Evolutionary conservation across 345 rosid genomes (phyloP), one percentile per base, ranked within the genome.

Genomic region (Lepidium africanum): DNA sequence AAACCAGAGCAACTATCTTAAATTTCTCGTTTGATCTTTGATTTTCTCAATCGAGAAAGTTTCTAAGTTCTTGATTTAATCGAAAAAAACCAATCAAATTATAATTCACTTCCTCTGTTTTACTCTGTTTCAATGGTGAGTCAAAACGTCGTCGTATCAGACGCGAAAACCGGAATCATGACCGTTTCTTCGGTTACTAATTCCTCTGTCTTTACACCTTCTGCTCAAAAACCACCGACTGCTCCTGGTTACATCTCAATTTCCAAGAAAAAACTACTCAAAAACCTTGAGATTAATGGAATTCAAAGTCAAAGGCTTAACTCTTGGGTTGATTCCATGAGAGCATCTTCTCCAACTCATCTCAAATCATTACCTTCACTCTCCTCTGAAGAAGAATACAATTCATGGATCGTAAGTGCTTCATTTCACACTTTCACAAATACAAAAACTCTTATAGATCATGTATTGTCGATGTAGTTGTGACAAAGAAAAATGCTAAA

Each of bases 321-420:
- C 75, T 77, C 88, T 13, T 88, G 91, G 92, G 89, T 90, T 49
- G 95, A 93, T 45, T 93, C 96, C 21, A 93, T 90, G 96, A 83
- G 81, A 70, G 89, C 95, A 51, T 90, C 97, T n/a, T 93, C 98
- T 1, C 98, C 98, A 10, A 91, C 98, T 59, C 98, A 83, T 70
- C 46, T 75, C 51, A 84, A 78, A 65, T 83, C 94, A 57, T 37
- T 80, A 6, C 67, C 82, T 60, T 79, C 87, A 58, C 73, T 76
- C 2, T 81, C 84, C 0, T 78, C 83, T 19, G 58, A 73, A 58
- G 82, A 82, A 13, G 85, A 84, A 23, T 65, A 63, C 14, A 40
- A 49, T 71, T 78, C 96, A 36, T 89, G 96, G 94, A 82, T 72
- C 13, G 97, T 91, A 73, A 82, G 86, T 5, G 0, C 63, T 49